A percentile compares a stretch with the other conserved stretches of the same genome.
phyloP scores from a whole-genome alignment of 179 eudicot genomes.

The Dionaea muscipula region DNA sequence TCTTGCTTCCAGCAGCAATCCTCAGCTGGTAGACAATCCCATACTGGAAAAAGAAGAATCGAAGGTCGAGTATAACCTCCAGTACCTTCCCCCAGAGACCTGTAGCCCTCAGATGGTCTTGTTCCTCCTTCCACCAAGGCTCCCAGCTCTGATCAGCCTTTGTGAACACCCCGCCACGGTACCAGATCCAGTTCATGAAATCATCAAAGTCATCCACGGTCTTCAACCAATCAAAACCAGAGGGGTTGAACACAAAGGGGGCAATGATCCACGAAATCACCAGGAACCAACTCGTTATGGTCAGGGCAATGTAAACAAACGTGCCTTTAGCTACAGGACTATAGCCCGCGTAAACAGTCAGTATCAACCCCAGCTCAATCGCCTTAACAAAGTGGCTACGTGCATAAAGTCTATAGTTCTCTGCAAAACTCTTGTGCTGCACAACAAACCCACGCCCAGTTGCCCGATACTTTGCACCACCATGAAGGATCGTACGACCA shows the following conservation, averaged over 20 bases:
- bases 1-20: constrained; percentile 53
- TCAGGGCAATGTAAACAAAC: constrained; percentile 58
- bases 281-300: constrained; percentile 81
- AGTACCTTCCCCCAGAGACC: constrained; percentile 74
- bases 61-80: constrained; percentile 59
- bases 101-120: constrained; percentile 78
- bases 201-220: constrained; percentile 81
- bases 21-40: constrained; percentile 76
- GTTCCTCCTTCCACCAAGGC: constrained; percentile 89
- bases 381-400: constrained; percentile 87
- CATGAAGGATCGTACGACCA: constrained; percentile 83
- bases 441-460: constrained; percentile 97
- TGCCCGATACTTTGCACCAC: constrained; percentile 87
- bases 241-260: constrained; percentile 77
- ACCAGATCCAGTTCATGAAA: constrained; percentile 86
- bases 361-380: constrained; percentile 77
- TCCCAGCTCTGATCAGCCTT: constrained; percentile 84
- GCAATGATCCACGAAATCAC: constrained; percentile 75
- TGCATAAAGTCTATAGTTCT: constrained; percentile 68
- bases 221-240: constrained; percentile 87
- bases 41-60: constrained; percentile 88
- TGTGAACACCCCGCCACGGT: constrained; percentile 58
- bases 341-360: constrained; percentile 61
- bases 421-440: constrained; percentile 75
- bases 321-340: constrained; percentile 66